A percentile compares a stretch with the other conserved stretches of the same genome.
These are phyloP conservation scores for Phanerochaete carnosa DNA, from an alignment of 768 basidiomycete genomes.

Conservation along the genomic window DNA sequence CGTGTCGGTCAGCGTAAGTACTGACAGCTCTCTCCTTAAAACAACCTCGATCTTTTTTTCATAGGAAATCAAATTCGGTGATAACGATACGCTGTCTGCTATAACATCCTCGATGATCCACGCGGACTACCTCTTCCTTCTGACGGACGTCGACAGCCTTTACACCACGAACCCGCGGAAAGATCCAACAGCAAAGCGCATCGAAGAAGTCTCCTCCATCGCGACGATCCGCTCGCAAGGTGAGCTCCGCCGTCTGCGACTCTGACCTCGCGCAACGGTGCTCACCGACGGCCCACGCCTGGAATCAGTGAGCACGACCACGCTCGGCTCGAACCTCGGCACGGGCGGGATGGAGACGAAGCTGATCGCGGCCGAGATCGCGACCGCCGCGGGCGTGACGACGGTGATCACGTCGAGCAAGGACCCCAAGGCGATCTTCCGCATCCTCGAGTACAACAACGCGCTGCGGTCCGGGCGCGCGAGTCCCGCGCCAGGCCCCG, in stretches of 20 bases:
- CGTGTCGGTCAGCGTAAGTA: conserved; percentile 89
- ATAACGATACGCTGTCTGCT: conserved; percentile 97
- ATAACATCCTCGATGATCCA: conserved; percentile 98
- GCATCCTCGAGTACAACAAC: conserved; percentile 78
- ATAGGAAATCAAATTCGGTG: conserved; percentile 99
- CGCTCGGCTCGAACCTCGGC: conserved; percentile 88
- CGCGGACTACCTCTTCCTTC: conserved; percentile 93
- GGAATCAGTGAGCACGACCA: conserved; percentile 79
- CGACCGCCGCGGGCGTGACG: conserved; percentile 90
- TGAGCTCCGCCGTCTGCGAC: conserved; percentile 27
- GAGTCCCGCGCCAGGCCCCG: conserved; percentile 12
- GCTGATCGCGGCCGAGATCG: conserved; percentile 96
- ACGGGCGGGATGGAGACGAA: conserved; percentile 99
- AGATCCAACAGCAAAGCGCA: conserved; percentile 76
- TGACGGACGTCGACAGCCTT: conserved; percentile 95
- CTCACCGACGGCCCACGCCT: neutral
- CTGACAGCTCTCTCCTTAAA: neutral
- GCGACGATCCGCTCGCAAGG: conserved; percentile 79
- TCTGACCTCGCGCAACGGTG: neutral
- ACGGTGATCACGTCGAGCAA: conserved; percentile 89
- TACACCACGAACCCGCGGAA: conserved; percentile 95
- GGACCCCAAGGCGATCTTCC: conserved; percentile 66
- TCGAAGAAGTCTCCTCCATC: conserved; percentile 82
- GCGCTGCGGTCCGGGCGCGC: conserved; percentile 31
- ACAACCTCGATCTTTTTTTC: neutral